Percentiles rank a stretch among this genome's conserved stretches.
Conservation (phyloP, 495 filamentous ascomycete genomes). For the Elaphomyces granulatus region DNA sequence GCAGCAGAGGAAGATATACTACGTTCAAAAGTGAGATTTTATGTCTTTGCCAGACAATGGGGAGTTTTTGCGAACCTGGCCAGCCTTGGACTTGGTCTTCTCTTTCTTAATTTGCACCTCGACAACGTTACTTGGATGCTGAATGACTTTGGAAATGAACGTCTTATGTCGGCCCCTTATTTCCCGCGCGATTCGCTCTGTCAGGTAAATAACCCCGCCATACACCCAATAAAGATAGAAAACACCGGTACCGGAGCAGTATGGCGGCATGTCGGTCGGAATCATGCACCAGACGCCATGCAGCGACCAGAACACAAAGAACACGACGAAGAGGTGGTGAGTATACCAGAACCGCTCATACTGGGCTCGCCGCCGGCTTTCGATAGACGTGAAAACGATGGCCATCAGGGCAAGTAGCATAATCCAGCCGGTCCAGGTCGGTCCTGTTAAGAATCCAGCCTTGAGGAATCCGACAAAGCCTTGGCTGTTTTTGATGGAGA, state of each 20-base stretch:
- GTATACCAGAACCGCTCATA: slow-evolving; percentile 74
- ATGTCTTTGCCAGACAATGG: background rate
- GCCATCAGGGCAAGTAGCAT: slow-evolving; percentile 56
- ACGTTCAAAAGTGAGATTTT: background rate
- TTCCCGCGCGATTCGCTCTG: slow-evolving; percentile 55
- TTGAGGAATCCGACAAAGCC: slow-evolving; percentile 57
- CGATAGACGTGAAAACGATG: slow-evolving; percentile 54
- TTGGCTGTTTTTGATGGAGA: slow-evolving; percentile 53
- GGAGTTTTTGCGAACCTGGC: slow-evolving; percentile 40
- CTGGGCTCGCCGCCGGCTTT: slow-evolving; percentile 52
- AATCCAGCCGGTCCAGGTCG: slow-evolving; percentile 67
- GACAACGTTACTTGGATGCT: slow-evolving; percentile 68
- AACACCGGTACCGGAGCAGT: slow-evolving; percentile 54
- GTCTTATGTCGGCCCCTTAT: slow-evolving; percentile 59
- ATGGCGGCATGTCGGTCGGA: slow-evolving; percentile 56
- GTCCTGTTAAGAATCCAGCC: slow-evolving; percentile 56
- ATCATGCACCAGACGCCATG: slow-evolving; percentile 76
- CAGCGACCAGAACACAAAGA: slow-evolving; percentile 72
- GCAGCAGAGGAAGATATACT: slow-evolving; percentile 71
- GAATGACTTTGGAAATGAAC: slow-evolving; percentile 68
- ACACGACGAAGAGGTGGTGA: slow-evolving; percentile 62
- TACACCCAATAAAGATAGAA: slow-evolving; percentile 77
- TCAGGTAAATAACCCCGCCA: slow-evolving; percentile 56
- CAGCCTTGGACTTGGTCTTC: slow-evolving; percentile 58
- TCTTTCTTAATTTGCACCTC: slow-evolving; percentile 82